Evolutionary conservation across 169 alveolate genomes (phyloP), one percentile per base, ranked within the genome.

Genomic region (Plasmodium berghei): DNA sequence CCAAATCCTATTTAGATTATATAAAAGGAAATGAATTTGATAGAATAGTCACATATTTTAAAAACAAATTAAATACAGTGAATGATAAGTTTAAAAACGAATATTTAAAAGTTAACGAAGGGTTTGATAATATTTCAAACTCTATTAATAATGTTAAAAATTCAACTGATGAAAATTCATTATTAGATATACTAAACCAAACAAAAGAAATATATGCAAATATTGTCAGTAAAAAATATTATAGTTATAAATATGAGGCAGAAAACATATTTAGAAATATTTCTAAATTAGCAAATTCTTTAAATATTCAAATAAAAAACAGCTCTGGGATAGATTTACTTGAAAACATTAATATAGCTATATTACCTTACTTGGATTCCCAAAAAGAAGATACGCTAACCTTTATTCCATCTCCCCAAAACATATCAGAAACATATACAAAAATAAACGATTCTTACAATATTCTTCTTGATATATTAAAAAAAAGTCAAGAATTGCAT

Each of bases 21-120:
- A 24, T 71, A 6, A 54, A 49, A 71, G 26, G 4, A 71, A 10
- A 24, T 10, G 85, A 71, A 52, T 22, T 22, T 22, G 26, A 22
- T 22, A 22, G 26, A 22, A 22, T 22, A 22, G 26, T 22, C 26
- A 22, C 26, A 22, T 1, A 22, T 22, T 22, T 22, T 22, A 22
- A 22, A 22, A 22, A 22, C 0, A 22, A 22, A 22, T 22, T 22
- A 22, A 1, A 22, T 22, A 22, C 0, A 0, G 26, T 22, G 26
- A 22, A 22, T 22, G 26, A 0, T 22, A 22, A 22, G 1, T 22
- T 22, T 22, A 22, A 0, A 22, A 22, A 22, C 26, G 26, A 22
- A 22, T 1, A 22, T 22, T 22, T 1, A 22, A 22, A 22, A 22
- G 26, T 22, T 22, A 22, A 22, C 0, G 26, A 22, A 22, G 26